These are phyloP conservation scores for Haematococcus sp. DNA, from an alignment of 139 green algal genomes.

Conservation along the genomic window DNA sequence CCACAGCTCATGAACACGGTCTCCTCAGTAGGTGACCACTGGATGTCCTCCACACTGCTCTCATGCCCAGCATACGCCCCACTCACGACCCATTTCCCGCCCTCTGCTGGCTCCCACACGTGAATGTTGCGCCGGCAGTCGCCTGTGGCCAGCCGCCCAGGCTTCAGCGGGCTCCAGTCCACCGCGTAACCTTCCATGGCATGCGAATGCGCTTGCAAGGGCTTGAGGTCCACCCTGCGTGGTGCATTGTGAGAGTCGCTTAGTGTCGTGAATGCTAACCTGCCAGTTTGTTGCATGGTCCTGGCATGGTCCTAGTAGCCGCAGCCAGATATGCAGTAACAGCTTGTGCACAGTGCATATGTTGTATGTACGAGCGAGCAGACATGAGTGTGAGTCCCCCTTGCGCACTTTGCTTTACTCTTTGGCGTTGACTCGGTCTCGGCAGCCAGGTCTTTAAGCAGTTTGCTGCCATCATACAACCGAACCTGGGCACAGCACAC, in stretches of 20 bases:
- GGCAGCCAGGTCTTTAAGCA: conserved; percentile 61
- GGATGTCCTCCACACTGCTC: conserved; percentile 87
- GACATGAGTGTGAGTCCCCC: no score
- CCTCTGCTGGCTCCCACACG: conserved; percentile 84
- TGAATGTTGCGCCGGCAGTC: conserved; percentile 75
- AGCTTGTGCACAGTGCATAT: no score
- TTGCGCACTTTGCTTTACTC: conserved; percentile 3
- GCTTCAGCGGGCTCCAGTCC: conserved; percentile 74
- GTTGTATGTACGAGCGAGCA: background rate
- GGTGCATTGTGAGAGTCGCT: background rate
- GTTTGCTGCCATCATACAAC: conserved; percentile 68
- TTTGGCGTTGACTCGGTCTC: conserved; percentile 35
- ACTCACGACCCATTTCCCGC: conserved; percentile 63
- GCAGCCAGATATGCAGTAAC: no score
- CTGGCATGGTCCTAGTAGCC: no score
- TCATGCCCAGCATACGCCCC: conserved; percentile 50
- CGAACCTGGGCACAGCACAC: conserved; percentile 14
- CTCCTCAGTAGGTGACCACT: conserved; percentile 91
- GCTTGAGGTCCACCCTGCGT: conserved; percentile 42
- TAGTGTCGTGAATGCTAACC: no score
- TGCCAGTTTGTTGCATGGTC: no score
- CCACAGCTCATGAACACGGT: conserved; percentile 88
- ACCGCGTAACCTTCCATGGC: conserved; percentile 87
- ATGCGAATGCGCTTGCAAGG: conserved; percentile 54
- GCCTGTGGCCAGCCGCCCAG: conserved; percentile 73